Base-by-base conservation (phyloP, 1,139 yeast genomes). In the Ashbya aceris region DNA sequence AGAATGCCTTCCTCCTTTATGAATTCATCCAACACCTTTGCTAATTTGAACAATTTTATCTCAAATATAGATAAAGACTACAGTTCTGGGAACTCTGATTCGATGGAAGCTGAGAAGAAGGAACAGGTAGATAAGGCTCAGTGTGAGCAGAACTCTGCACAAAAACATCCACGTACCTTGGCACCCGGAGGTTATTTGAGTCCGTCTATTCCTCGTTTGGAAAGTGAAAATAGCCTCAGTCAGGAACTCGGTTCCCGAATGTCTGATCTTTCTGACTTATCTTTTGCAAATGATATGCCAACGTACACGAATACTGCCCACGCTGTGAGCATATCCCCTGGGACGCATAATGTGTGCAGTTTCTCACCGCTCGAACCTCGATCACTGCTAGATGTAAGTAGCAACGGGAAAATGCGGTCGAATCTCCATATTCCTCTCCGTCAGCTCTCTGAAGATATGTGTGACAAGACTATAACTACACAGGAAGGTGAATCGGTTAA, bases 221-320 rank as follows among this genome's bases (percentile, higher is more conserved):
- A 23, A 11, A 42, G 45, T 36, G 31, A 35, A 27, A 39, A 29
- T 10, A 42, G 45, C 27, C 30, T 28, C 14, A 26, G 9, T 12
- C 10, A 13, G 12, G 44, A 39, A 14, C 30, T 30, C 30, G 50
- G 48, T 9, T 37, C 44, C 31, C 23, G 23, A 17, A 17, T 17
- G 3, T 51, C 45, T 35, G 43, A 43, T 8, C 41, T 51, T 30
- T 55, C 62, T 9, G 59, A 56, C 44, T 45, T 58, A 47, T 48
- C 60, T 6, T 51, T 45, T 39, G 59, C 56, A 9, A 41, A 51
- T 46, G 62, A 58, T 12, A 50, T 58, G 23, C 60, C 61, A 9
- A 49, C 56, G 2, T 45, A 49, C 32, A 51, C 55, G 6, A 50
- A 46, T 36, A 55, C 56, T 12, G 63, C 63, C 2, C 56, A 57